Conservation (phyloP, 2,329 filamentous ascomycete genomes). For the Phoma herbarum region DNA sequence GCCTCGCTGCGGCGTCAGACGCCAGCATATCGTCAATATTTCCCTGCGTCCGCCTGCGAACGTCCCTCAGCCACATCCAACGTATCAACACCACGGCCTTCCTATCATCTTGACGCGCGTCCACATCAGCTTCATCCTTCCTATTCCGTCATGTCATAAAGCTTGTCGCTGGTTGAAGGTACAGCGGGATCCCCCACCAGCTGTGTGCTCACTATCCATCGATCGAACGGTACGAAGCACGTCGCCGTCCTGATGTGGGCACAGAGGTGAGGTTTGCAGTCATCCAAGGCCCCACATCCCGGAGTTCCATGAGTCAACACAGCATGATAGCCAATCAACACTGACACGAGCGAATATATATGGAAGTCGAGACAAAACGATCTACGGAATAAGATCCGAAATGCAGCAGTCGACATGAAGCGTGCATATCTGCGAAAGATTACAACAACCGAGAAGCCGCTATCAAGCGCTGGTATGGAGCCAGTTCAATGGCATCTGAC, state of each 20-base stretch:
- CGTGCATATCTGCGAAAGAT: background rate
- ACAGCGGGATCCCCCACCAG: background rate
- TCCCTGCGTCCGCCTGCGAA: conserved; percentile 21
- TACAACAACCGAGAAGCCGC: background rate
- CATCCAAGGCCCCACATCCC: conserved; percentile 14
- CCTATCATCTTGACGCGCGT: conserved; percentile 18
- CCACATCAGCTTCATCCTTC: conserved; percentile 10
- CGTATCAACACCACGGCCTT: conserved; percentile 7
- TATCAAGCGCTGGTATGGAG: background rate
- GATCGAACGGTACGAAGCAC: conserved; percentile 6
- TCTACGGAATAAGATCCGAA: conserved; percentile 15
- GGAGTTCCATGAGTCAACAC: background rate
- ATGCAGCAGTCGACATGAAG: conserved; percentile 3
- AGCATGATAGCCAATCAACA: conserved; percentile 8
- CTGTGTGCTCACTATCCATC: background rate
- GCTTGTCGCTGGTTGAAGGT: background rate
- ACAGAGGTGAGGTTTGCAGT: background rate
- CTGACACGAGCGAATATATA: conserved; percentile 6
- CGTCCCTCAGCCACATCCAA: conserved; percentile 6
- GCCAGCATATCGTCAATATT: conserved; percentile 33
- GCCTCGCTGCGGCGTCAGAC: conserved; percentile 25
- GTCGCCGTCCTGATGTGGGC: background rate
- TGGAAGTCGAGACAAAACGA: conserved; percentile 11
- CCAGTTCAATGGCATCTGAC: background rate
- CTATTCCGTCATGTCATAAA: background rate